Evolutionary conservation across 805 yeast species (phyloP), one percentile per base, ranked within the genome.

Genomic region (Candida arabinofermentans): DNA sequence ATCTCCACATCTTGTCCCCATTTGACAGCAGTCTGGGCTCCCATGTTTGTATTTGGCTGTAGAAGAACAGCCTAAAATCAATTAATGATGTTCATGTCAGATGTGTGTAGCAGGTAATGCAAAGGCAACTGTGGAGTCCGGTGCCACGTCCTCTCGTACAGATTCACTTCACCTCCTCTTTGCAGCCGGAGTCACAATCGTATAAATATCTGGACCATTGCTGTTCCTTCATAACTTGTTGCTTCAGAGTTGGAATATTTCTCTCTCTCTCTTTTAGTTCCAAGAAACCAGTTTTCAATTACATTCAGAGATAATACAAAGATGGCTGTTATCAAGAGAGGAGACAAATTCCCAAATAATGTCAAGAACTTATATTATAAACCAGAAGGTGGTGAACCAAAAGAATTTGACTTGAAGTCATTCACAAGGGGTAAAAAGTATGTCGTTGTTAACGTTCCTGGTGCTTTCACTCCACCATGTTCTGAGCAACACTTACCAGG

Each of bases 391-490:
- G 62, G 57, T n/a, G 59, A 52, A 18, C 74, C 73, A 34, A 47
- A 50, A 19, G 48, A 50, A 8, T 61, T 63, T 34, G 65, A 70
- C 42, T 58, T 69, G 38, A 57, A 57, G 18, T 50, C 54, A 24
- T 50, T 48, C 36, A 57, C 65, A 27, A 51, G 59, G 46, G 61
- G 62, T 38, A 77, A 79, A 69, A 79, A 72, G 54, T 77, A 82
- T 24, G 78, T 85, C 33, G 68, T 86, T 53, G 86, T 87, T 24
- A 73, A 84, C 44, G 89, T 86, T 26, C 93, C 95, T 47, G 95
- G 90, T 48, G 93, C 95, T 9, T 86, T 85, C 72, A 85, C 95
- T 22, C 95, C 91, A 42, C 79, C 91, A 7, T 85, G 93, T 64
- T 72, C 85, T 37, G 77, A 73, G 38, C 70, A 75, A 53, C 93